Evolutionary conservation across 1,139 yeast species (phyloP).

Genomic region (Candida tetrigidarum): DNA sequence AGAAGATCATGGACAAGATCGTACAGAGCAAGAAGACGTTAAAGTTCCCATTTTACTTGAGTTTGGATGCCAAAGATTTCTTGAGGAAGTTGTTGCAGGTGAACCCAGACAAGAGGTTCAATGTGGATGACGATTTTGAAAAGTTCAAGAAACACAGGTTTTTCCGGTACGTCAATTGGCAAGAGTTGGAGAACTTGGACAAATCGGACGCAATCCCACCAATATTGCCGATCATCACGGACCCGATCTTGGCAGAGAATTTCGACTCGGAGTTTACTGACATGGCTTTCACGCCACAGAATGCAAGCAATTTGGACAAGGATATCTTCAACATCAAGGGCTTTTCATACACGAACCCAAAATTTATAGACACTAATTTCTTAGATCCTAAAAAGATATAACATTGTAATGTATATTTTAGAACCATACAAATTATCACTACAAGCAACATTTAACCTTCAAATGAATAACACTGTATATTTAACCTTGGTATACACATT

Average conservation of each 20-base stretch:
- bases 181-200: slow-evolving; percentile 52
- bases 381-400: slow-evolving; percentile 9
- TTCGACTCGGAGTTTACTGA: slow-evolving; percentile 88
- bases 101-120: slow-evolving; percentile 75
- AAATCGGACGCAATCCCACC: slow-evolving; percentile 63
- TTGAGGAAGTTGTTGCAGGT: slow-evolving; percentile 73
- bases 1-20: slow-evolving; percentile 80
- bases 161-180: slow-evolving; percentile 82
- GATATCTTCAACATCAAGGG: slow-evolving; percentile 48
- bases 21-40: slow-evolving; percentile 65
- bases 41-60: slow-evolving; percentile 79
- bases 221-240: slow-evolving; percentile 82
- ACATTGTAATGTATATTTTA: neutral
- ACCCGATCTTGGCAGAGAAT: slow-evolving; percentile 88
- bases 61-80: slow-evolving; percentile 85
- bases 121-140: slow-evolving; percentile 54
- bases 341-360: slow-evolving; percentile 48
- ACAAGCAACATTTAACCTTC: neutral
- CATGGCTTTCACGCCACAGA: slow-evolving; percentile 58
- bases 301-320: slow-evolving; percentile 13
- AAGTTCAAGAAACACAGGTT: slow-evolving; percentile 71
- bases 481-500: neutral
- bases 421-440: neutral
- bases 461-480: neutral
- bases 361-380: slow-evolving; percentile 26